Evolutionary conservation across 495 filamentous ascomycete species (phyloP).

Genomic region (Penicillium arizonense): DNA sequence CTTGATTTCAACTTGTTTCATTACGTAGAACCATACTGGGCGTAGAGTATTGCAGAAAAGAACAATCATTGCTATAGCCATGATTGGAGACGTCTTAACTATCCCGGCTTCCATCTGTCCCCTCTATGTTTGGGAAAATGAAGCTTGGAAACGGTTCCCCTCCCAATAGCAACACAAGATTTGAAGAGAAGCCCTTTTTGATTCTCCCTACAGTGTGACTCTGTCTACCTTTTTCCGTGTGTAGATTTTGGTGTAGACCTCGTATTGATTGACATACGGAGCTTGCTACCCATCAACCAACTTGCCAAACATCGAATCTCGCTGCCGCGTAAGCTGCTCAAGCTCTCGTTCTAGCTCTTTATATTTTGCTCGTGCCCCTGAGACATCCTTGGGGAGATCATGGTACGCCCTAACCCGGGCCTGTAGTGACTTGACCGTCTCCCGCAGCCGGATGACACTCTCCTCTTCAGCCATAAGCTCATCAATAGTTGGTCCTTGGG

Average conservation of each 20-base stretch:
- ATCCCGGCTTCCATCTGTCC: too few relatives aligned
- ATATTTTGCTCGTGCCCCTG: slow-evolving; percentile 63
- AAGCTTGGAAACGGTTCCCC: too few relatives aligned
- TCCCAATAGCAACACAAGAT: too few relatives aligned
- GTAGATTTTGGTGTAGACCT: too few relatives aligned
- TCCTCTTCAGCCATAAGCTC: slow-evolving; percentile 50
- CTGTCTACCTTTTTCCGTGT: too few relatives aligned
- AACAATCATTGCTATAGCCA: too few relatives aligned
- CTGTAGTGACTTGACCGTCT: slow-evolving; percentile 50
- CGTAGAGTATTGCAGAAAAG: neutral
- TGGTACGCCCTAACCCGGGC: slow-evolving; percentile 57
- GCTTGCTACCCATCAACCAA: slow-evolving; percentile 23
- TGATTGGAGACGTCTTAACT: too few relatives aligned
- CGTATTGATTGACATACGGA: neutral
- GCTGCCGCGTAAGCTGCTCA: slow-evolving; percentile 49
- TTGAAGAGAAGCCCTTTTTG: too few relatives aligned
- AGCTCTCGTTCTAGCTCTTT: slow-evolving; percentile 63
- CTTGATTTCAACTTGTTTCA: neutral
- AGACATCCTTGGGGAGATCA: slow-evolving; percentile 66
- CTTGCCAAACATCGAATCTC: slow-evolving; percentile 69
- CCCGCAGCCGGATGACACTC: slow-evolving; percentile 27
- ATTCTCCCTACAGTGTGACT: too few relatives aligned
- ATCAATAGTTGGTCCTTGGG: slow-evolving; percentile 44
- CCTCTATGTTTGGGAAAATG: too few relatives aligned
- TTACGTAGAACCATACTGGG: neutral